Evolutionary conservation across 805 yeast species (phyloP).

Genomic region (Nakazawaea anatomiae): DNA sequence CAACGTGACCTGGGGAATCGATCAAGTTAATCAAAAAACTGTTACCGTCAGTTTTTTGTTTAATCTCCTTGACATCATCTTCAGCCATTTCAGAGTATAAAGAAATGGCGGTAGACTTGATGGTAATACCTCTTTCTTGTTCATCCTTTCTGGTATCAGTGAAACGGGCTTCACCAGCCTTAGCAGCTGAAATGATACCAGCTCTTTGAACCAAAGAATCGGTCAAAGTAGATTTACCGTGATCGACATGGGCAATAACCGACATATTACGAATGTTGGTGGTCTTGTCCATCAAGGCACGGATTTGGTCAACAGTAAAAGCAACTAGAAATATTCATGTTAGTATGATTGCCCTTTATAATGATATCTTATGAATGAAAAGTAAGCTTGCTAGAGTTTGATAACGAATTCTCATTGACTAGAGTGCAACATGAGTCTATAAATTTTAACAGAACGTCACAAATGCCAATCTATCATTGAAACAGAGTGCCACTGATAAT

Average conservation of each 20-base stretch:
- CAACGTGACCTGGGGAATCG: constrained; percentile 99
- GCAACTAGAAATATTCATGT: constrained; percentile 26
- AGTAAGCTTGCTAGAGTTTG: no score
- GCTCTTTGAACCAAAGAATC: constrained; percentile 99
- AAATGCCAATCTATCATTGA: no score
- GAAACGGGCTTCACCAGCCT: constrained; percentile 99
- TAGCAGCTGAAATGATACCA: constrained; percentile 99
- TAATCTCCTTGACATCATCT: constrained; percentile 82
- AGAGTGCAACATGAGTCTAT: no score
- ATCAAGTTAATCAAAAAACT: constrained; percentile 96
- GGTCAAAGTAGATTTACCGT: constrained; percentile 99
- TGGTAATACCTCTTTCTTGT: constrained; percentile 99
- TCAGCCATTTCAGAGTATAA: constrained; percentile 84
- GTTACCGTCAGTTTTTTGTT: constrained; percentile 90
- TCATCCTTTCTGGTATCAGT: constrained; percentile 99
- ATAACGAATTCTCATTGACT: no score
- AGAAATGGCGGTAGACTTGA: constrained; percentile 98
- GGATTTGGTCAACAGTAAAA: constrained; percentile 85
- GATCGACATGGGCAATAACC: constrained; percentile 99
- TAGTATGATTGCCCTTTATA: neutral
- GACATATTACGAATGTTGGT: constrained; percentile 99
- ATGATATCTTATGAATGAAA: no score
- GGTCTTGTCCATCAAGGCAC: constrained; percentile 98
- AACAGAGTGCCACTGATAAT: no score
- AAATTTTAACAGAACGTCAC: no score